These are phyloP conservation scores for Gremmenia infestans DNA, from an alignment of 2,329 filamentous ascomycete genomes.

Conservation along the genomic window DNA sequence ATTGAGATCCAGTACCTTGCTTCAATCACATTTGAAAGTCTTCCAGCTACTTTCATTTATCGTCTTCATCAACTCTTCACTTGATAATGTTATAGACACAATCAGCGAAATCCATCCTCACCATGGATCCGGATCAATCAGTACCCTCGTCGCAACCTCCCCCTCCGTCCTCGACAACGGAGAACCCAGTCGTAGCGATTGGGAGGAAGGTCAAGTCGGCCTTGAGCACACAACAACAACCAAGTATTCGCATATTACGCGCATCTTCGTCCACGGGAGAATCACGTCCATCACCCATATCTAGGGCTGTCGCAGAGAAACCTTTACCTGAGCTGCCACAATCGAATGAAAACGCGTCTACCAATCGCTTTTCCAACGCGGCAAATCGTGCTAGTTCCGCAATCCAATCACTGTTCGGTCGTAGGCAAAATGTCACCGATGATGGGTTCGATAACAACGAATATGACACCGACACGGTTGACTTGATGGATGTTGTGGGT, in stretches of 20 bases:
- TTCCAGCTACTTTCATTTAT: neutral
- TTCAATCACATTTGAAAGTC: neutral
- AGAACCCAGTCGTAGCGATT: constrained; percentile 22
- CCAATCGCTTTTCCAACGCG: constrained; percentile 5
- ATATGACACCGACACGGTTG: constrained; percentile 58
- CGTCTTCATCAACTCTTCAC: neutral
- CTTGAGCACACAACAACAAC: constrained; percentile 16
- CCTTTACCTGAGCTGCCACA: constrained; percentile 2
- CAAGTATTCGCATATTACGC: constrained; percentile 24
- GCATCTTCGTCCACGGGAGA: constrained; percentile 10
- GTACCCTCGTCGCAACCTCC: constrained; percentile 8
- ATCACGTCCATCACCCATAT: neutral
- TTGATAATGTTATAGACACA: neutral
- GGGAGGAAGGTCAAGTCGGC: constrained; percentile 24
- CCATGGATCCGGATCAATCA: constrained; percentile 7
- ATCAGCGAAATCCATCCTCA: neutral
- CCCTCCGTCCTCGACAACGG: constrained; percentile 11
- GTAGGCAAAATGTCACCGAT: constrained; percentile 2
- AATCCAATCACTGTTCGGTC: constrained; percentile 14
- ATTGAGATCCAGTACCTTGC: too few species aligned
- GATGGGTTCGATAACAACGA: constrained; percentile 33
- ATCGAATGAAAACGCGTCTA: constrained; percentile 7
- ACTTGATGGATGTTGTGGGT: constrained; percentile 66
- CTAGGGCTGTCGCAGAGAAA: constrained; percentile 10
- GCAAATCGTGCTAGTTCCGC: too few species aligned